Base-by-base conservation (phyloP, 2,329 filamentous ascomycete species). In the Sphaerulina populicola region DNA sequence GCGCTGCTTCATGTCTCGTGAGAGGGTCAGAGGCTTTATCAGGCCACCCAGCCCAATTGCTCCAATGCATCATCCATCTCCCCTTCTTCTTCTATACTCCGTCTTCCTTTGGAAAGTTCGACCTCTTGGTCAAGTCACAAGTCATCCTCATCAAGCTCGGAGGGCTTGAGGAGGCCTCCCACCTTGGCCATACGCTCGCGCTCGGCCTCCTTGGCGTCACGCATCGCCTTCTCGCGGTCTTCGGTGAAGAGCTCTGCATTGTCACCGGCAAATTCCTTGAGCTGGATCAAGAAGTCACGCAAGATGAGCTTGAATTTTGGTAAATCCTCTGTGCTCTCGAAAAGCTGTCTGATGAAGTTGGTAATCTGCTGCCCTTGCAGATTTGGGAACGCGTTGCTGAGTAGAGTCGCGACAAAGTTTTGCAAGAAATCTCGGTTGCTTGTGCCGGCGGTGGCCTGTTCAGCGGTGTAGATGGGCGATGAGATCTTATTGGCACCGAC, bases 231-330 rank as follows among this genome's bases (percentile, higher is more conserved):
- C 71, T 98, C 93, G 69, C 94, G 89, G 70, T 98, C 93, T 52
- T 95, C 90, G 3, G 86, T 82, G 70, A 86, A 98, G 8, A 98
- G 78, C 66, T 98, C 93, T 1, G 91, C 82, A 63, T 97, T 96
- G 71, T 98, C 93, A 47, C 88, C 93, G 0, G 88, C 83, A 64
- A 97, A 98, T 71, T 98, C 94, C 73, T 96, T 95, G 61, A 98
- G 77, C 18, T 90, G 94, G 63, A 98, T 94, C 60, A 98, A 74
- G 80, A 98, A 98, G 72, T 98, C 93, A 59, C 93, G 88, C 47
- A 98, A 76, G 64, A 94, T 89, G 49, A 95, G 81, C 69, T 95
- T 94, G 83, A 98, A 98, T 68, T 89, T 89, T 66, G 88, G 86
- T 59, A 94, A 83, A 64, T 94, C 86, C 51, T 85, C 86, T 68